Evolutionary conservation across 805 yeast species (phyloP).

Genomic region (Candida caryicola): DNA sequence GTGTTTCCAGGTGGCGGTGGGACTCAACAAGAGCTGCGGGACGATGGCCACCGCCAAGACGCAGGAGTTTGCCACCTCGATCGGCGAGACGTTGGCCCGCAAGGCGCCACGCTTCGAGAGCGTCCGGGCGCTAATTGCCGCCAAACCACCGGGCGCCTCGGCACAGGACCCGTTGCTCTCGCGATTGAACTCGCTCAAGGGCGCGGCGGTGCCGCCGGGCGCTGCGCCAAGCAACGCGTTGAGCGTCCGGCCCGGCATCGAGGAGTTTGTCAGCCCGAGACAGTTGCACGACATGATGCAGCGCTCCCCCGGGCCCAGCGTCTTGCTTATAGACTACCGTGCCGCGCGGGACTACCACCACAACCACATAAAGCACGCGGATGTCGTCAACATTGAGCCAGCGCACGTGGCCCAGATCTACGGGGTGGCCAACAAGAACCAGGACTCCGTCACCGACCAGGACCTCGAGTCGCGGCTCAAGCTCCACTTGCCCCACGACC

Average conservation of each 20-base stretch:
- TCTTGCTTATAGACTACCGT: slow-evolving; percentile 74
- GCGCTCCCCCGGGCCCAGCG: slow-evolving; percentile 3
- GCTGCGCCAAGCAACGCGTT: not conserved
- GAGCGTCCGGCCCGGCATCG: not conserved
- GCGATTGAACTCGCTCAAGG: slow-evolving; percentile 22
- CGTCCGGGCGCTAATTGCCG: not conserved
- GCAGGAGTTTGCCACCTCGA: slow-evolving; percentile 15
- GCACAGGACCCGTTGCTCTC: slow-evolving; percentile 22
- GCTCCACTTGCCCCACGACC: slow-evolving; percentile 53
- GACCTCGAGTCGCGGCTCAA: slow-evolving; percentile 66
- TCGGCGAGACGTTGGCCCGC: slow-evolving; percentile 15
- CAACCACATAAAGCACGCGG: slow-evolving; percentile 59
- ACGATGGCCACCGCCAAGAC: slow-evolving; percentile 10
- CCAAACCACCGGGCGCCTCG: not conserved
- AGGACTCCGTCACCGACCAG: slow-evolving; percentile 47
- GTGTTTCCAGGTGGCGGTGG: slow-evolving; percentile 16
- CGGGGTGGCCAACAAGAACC: slow-evolving; percentile 21
- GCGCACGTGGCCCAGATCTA: slow-evolving; percentile 15
- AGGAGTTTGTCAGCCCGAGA: slow-evolving; percentile 16
- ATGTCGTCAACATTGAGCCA: slow-evolving; percentile 77
- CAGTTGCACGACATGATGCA: slow-evolving; percentile 13
- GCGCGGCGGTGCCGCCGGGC: not conserved
- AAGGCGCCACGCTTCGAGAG: slow-evolving; percentile 12
- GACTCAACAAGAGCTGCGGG: slow-evolving; percentile 10
- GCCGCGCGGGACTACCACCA: slow-evolving; percentile 55